Base-by-base conservation (phyloP, 371 early-diverging fungal genomes). In the Apophysomyces variabilis region DNA sequence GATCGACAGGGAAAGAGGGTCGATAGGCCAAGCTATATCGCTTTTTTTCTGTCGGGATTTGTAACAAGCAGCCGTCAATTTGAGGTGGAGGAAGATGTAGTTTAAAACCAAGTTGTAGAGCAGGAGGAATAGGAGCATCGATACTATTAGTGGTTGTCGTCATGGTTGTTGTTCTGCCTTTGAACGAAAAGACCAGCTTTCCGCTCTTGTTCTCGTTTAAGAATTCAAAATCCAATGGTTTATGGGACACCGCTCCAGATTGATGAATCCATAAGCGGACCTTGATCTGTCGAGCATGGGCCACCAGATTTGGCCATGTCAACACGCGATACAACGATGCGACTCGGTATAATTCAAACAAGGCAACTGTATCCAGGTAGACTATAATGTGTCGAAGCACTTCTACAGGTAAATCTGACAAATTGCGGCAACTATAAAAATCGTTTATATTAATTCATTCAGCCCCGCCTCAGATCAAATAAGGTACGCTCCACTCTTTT, bases 221-320 rank as follows among this genome's bases (percentile, higher is more conserved):
- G 38, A 61, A 70, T 26, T 37, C 54, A 56, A 70, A 70, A 50
- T 70, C 70, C 9, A 70, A 26, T 5, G 70, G 70, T 47, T 70
- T 66, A 32, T 70, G 66, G 3, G 66, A 18, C 21, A 59, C 63
- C 3, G 50, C 13, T 16, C 47, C 21, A 13, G 62, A 54, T 41
- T 70, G 70, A 43, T 60, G 39, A n/a, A 70, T 66, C 70, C 70
- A 70, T n/a, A 70, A 46, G 1, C 70, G 66, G 61, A 70, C 64
- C 11, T 62, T 66, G 26, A 70, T 61, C 39, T 66, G 66, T 35
- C 62, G 50, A 3, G 66, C 70, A 54, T 70, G 62, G 7, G 57
- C 46, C 2, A 66, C 45, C 13, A 70, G 62, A n/a, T 59, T 66
- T 21, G 70, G 70, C 38, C 62, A 62, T n/a, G 70, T 66, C 26